These are phyloP conservation scores for Macadamia tetraphylla DNA, from an alignment of 164 flowering plant species.

Conservation along the genomic window DNA sequence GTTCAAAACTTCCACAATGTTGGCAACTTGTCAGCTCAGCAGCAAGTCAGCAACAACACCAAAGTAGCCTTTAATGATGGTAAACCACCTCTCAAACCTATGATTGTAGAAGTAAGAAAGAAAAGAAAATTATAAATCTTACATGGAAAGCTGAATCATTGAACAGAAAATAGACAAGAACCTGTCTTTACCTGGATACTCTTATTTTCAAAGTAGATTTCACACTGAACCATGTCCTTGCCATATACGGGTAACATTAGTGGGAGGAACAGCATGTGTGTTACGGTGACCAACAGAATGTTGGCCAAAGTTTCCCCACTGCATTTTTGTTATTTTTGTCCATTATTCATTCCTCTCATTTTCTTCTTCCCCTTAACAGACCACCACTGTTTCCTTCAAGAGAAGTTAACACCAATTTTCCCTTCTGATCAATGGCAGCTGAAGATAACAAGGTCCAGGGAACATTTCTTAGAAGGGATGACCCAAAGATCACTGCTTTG, in stretches of 20 bases:
- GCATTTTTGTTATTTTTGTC: neutral
- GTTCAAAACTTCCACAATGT: constrained; percentile 40
- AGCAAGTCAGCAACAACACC: constrained; percentile 14
- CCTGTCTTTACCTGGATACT: too few relatives aligned
- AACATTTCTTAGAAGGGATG: constrained; percentile 71
- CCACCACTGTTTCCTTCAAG: neutral
- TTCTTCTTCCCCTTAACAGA: neutral
- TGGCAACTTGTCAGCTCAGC: constrained; percentile 23
- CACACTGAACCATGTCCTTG: too few relatives aligned
- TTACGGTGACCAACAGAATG: constrained; percentile 2
- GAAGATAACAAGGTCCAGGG: constrained; percentile 45
- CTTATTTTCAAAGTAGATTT: too few relatives aligned
- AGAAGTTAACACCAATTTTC: neutral
- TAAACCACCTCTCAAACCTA: constrained; percentile 22
- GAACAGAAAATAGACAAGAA: neutral
- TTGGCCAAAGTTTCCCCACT: neutral
- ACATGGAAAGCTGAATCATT: neutral
- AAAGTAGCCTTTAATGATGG: constrained; percentile 38
- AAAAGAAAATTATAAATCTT: neutral
- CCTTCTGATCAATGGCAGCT: constrained; percentile 26
- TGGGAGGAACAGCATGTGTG: neutral
- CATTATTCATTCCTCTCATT: too few relatives aligned
- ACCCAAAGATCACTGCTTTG: constrained; percentile 74
- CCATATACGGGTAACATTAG: neutral
- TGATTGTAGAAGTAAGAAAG: neutral